Base-by-base conservation (phyloP, 257 asterid species). In the Ligustrum vulgare region DNA sequence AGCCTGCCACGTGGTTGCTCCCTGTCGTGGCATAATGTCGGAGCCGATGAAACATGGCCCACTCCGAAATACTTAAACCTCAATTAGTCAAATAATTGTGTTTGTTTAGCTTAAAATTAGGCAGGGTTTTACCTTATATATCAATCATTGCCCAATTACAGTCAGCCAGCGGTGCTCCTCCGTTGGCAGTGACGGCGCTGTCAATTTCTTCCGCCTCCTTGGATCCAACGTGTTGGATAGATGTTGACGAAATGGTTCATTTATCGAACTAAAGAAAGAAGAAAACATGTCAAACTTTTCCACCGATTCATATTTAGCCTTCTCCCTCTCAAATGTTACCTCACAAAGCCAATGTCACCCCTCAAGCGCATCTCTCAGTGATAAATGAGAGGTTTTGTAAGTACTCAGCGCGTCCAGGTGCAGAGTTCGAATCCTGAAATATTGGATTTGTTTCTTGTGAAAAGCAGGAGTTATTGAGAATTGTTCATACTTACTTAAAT, bases 11-110 rank as follows among this genome's bases (percentile, higher is more conserved):
- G 82, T 83, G 70, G 18, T 37, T 84, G 89, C 72, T 68, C 75
- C 86, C 82, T 45, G 12, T 72, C 76, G 79, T 81, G 88, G 78
- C 80, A 64, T 47, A 86, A 49, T 88, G 90, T 80, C 86, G 77
- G 82, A 71, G 64, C 39, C 20, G 64, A 72, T 71, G 81, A 72
- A 67, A 79, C 91, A 84, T 81, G 82, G 80, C 70, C 86, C 82
- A 70, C 78, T 3, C 23, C 49, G 13, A 51, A 67, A 67, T 72
- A 16, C 58, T 4, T n/a, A 18, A 25, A 77, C 25, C 65, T 75
- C 73, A 37, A 58, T 49, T 43, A 33, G 79, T 81, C 81, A 86
- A 66, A 67, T 18, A 9, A 58, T 37, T 70, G 41, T 43, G 28
- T 73, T 56, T 43, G 65, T 41, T 82, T 36, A 69, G 74, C 74